Conservation (phyloP, 2,329 filamentous ascomycete species). For the Cyphellophora attinorum region DNA sequence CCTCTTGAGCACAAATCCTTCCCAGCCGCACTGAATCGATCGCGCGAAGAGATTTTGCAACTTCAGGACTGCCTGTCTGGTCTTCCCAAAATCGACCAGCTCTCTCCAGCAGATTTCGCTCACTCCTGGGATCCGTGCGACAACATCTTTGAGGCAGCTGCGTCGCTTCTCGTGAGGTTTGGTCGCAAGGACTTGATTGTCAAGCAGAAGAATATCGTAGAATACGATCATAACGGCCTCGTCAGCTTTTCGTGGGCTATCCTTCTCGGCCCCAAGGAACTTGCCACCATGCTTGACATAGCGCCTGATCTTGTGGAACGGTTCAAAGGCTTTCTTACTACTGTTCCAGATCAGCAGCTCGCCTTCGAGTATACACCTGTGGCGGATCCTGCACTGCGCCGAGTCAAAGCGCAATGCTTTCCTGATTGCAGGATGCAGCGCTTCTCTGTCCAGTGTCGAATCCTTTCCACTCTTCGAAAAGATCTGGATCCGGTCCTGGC, state of each 20-base stretch:
- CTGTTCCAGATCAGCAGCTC: slow-evolving; percentile 74
- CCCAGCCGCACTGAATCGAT: slow-evolving; percentile 56
- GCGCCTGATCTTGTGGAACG: slow-evolving; percentile 75
- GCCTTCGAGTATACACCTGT: slow-evolving; percentile 69
- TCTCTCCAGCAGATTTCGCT: slow-evolving; percentile 59
- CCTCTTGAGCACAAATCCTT: slow-evolving; percentile 75
- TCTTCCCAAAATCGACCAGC: slow-evolving; percentile 54
- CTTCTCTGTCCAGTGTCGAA: slow-evolving; percentile 61
- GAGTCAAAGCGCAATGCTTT: slow-evolving; percentile 55
- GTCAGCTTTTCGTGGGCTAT: slow-evolving; percentile 41
- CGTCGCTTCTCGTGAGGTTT: slow-evolving; percentile 32
- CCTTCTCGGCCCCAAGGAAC: slow-evolving; percentile 56
- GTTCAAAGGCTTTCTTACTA: slow-evolving; percentile 52
- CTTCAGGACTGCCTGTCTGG: slow-evolving; percentile 38
- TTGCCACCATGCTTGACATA: slow-evolving; percentile 65
- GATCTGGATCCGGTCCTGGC: slow-evolving; percentile 55
- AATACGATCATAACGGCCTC: slow-evolving; percentile 40
- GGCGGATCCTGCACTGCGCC: slow-evolving; percentile 48
- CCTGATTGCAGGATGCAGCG: slow-evolving; percentile 54
- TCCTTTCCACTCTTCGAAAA: slow-evolving; percentile 92
- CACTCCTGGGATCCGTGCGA: slow-evolving; percentile 48
- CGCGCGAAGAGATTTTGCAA: slow-evolving; percentile 58
- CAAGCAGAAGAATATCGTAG: slow-evolving; percentile 50
- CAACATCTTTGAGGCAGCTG: slow-evolving; percentile 47
- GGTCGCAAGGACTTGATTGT: slow-evolving; percentile 43